Conservation (phyloP, 495 filamentous ascomycete genomes). For the Margaritispora aquatica region DNA sequence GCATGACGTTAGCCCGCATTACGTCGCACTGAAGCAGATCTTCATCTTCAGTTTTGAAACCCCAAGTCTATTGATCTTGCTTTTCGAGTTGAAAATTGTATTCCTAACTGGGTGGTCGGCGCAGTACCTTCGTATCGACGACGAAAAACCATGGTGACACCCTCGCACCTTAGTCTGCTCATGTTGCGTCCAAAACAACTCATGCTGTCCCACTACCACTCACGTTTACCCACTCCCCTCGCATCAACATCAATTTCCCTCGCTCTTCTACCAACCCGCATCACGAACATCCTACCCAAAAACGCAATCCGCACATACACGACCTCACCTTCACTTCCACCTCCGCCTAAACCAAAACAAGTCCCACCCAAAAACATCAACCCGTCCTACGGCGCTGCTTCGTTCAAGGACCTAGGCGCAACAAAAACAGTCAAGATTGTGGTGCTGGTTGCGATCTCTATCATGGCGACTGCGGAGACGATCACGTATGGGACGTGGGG, state of each 20-base stretch:
- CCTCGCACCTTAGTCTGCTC: not conserved
- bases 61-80: no score
- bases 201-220: no score
- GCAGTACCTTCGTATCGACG: not conserved
- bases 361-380: not conserved
- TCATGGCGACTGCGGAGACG: not conserved
- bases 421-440: not conserved
- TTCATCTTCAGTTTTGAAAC: no score
- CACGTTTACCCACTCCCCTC: no score
- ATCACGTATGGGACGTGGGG: not conserved
- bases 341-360: no score
- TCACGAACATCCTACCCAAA: not conserved
- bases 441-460: not conserved
- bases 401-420: not conserved
- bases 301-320: not conserved
- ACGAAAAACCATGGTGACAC: not conserved
- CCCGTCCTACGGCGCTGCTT: not conserved
- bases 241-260: not conserved
- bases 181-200: no score
- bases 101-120: no score
- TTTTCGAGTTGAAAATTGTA: no score
- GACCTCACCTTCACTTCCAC: no score
- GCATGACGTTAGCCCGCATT: not conserved
- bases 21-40: not conserved
- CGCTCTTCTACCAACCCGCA: not conserved